Evolutionary conservation across 202 grass and related monocot species (phyloP).

Genomic region (Schoenoplectus triqueter): DNA sequence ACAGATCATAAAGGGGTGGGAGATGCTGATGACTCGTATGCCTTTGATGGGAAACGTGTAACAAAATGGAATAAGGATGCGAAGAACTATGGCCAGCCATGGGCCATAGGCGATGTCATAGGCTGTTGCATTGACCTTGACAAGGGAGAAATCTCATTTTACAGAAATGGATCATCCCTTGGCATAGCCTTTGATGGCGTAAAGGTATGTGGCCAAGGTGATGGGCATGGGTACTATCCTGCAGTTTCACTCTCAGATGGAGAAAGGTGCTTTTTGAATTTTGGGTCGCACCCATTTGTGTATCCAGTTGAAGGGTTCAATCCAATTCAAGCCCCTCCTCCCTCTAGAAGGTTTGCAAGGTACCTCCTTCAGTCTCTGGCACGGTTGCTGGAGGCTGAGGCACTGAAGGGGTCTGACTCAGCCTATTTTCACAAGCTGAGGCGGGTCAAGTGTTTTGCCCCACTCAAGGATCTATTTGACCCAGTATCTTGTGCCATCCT

Average conservation of each 20-base stretch:
- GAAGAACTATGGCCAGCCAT: constrained; percentile 66
- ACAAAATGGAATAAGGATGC: constrained; percentile 84
- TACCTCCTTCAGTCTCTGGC: constrained; percentile 73
- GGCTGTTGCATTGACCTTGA: constrained; percentile 82
- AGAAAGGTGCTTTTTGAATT: constrained; percentile 78
- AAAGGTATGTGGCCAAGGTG: constrained; percentile 38
- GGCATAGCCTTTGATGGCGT: constrained; percentile 72
- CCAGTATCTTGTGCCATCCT: constrained; percentile 74
- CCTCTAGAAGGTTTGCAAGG: constrained; percentile 41
- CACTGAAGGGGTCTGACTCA: constrained; percentile 74
- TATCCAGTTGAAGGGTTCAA: constrained; percentile 73
- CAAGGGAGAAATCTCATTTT: constrained; percentile 64
- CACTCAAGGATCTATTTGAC: constrained; percentile 65
- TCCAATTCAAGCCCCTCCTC: constrained; percentile 64
- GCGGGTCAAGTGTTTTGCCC: constrained; percentile 72
- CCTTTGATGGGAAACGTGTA: constrained; percentile 73
- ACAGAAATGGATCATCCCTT: constrained; percentile 70
- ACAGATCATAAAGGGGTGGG: constrained; percentile 83
- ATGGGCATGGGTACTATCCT: constrained; percentile 62
- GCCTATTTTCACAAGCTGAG: constrained; percentile 84
- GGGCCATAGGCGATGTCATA: constrained; percentile 81
- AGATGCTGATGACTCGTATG: constrained; percentile 78
- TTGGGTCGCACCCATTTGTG: constrained; percentile 73
- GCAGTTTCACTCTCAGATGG: constrained; percentile 85
- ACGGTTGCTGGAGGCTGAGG: constrained; percentile 66